Evolutionary conservation across 306 rosid genomes (phyloP).

Genomic region (Quercus alba): DNA sequence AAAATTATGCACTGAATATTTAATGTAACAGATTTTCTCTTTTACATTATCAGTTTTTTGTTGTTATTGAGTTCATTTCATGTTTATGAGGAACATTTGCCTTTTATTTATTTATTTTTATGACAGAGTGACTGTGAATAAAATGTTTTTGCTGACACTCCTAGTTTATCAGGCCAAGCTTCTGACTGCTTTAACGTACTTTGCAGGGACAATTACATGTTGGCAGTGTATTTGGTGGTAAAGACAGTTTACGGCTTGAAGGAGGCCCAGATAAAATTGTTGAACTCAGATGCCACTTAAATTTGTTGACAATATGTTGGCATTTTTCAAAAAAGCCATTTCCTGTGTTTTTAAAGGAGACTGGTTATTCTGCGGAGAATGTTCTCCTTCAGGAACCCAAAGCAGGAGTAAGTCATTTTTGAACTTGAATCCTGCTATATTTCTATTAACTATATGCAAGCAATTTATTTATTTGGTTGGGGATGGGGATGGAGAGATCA

Average conservation of each 20-base stretch:
- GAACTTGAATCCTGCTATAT: conserved; percentile 1
- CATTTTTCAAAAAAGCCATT: conserved; percentile 90
- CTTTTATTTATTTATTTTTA: background rate
- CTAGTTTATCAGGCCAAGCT: background rate
- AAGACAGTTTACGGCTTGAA: conserved; percentile 63
- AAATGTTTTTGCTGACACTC: background rate
- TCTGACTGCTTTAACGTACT: conserved; percentile 10
- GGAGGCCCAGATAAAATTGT: conserved; percentile 52
- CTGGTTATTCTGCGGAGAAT: conserved; percentile 65
- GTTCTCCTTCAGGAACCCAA: conserved; percentile 91
- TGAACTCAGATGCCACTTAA: conserved; percentile 71
- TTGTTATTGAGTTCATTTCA: background rate
- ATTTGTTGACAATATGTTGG: conserved; percentile 85
- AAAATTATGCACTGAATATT: background rate
- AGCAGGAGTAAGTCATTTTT: conserved; percentile 75
- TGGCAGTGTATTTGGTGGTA: conserved; percentile 69
- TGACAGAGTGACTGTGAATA: background rate
- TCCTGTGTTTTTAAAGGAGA: conserved; percentile 76
- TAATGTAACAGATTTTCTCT: background rate
- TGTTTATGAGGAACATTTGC: background rate
- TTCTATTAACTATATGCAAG: background rate
- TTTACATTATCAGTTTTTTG: background rate
- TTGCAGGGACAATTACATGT: conserved; percentile 80
- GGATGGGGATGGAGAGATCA: background rate
- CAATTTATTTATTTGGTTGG: background rate